Conservation (phyloP, 1,139 yeast species). For the Pichia sp. region DNA sequence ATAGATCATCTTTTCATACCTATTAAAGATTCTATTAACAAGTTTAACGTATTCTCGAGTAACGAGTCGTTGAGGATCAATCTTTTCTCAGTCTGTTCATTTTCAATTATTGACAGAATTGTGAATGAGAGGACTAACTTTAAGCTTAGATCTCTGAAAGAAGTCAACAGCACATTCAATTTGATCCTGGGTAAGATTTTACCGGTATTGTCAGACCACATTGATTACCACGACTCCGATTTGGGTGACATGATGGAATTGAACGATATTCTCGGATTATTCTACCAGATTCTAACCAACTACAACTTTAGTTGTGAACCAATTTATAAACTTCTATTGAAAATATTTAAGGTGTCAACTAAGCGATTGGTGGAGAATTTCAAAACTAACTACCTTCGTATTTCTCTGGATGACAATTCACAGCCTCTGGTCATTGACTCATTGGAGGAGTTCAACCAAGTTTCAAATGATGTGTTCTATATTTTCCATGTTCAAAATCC, state of each 20-base stretch:
- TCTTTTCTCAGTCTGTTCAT: constrained; percentile 65
- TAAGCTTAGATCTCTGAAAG: constrained; percentile 49
- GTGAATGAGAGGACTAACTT: constrained; percentile 55
- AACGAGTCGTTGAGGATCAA: constrained; percentile 48
- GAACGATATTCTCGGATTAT: constrained; percentile 63
- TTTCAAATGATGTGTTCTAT: constrained; percentile 64
- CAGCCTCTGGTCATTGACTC: constrained; percentile 77
- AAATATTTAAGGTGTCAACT: constrained; percentile 58
- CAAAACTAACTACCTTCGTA: constrained; percentile 53
- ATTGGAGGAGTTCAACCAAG: constrained; percentile 55
- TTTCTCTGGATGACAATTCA: constrained; percentile 76
- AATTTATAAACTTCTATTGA: constrained; percentile 58
- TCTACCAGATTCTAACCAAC: constrained; percentile 73
- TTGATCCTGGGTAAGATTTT: constrained; percentile 55
- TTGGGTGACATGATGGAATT: constrained; percentile 40
- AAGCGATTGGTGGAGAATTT: constrained; percentile 54
- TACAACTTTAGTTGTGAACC: constrained; percentile 58
- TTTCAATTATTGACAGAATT: constrained; percentile 70
- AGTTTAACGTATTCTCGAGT: constrained; percentile 23
- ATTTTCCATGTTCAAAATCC: constrained; percentile 44
- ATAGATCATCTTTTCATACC: constrained; percentile 63
- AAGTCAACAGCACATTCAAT: constrained; percentile 76
- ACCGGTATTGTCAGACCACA: constrained; percentile 36
- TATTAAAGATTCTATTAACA: constrained; percentile 25
- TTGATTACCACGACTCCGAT: constrained; percentile 29